A percentile compares a stretch with the other conserved stretches of the same genome.
Evolutionary conservation across 1,284 basidiomycete genomes (phyloP).

Genomic region (Takashimella koratensis): DNA sequence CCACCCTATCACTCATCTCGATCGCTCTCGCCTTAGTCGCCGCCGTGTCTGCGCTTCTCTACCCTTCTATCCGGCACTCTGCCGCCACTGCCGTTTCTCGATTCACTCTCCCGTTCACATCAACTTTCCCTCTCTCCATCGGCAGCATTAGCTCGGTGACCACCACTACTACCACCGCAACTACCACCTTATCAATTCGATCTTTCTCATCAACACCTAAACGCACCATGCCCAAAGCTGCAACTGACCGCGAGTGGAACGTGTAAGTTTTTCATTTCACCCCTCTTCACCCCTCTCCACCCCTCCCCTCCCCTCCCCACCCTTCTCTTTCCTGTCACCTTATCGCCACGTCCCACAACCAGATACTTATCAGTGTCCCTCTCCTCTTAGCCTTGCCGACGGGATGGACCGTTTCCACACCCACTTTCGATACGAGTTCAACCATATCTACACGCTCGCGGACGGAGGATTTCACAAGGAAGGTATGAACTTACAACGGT

Average conservation of each 20-base stretch:
- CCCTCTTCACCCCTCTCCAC: too few species aligned
- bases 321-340: too few species aligned
- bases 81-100: not conserved
- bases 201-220: not conserved
- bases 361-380: too few species aligned
- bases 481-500: constrained; percentile 53
- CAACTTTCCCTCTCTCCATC: not conserved
- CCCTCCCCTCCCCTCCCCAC: too few species aligned
- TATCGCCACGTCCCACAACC: too few species aligned
- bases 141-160: not conserved
- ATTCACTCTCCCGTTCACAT: not conserved
- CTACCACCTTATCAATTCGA: too few species aligned
- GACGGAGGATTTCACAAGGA: constrained; percentile 55
- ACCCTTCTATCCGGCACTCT: not conserved
- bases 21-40: not conserved
- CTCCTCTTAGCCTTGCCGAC: constrained; percentile 33
- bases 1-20: not conserved
- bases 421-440: constrained; percentile 43
- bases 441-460: constrained; percentile 48
- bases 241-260: not conserved
- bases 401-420: constrained; percentile 43
- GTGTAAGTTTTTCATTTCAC: not conserved
- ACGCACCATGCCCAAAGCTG: not conserved
- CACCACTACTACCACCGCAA: not conserved
- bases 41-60: not conserved